These are phyloP conservation scores for Colletotrichum horii DNA, from an alignment of 2,329 filamentous ascomycete genomes.

Conservation along the genomic window DNA sequence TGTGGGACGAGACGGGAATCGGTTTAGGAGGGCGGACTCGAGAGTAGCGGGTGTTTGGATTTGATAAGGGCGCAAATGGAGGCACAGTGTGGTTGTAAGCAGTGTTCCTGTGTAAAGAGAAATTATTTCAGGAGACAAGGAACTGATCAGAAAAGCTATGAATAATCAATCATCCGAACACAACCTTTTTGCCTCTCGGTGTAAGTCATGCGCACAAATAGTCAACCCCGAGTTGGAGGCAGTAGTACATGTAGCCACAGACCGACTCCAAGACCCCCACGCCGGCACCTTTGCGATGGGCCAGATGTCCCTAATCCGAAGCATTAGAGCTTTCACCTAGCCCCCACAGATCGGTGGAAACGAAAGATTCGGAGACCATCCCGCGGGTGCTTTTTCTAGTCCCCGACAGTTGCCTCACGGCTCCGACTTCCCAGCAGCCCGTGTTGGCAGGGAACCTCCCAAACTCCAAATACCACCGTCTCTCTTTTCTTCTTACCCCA, in stretches of 20 bases:
- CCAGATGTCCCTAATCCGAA: not conserved
- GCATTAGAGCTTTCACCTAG: not conserved
- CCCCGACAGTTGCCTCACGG: not conserved
- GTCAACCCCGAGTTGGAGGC: not conserved
- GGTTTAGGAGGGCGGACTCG: not conserved
- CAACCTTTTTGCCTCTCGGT: not conserved
- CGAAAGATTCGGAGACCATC: not conserved
- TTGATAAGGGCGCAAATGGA: not conserved
- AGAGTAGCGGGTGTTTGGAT: not conserved
- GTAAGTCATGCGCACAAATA: not conserved
- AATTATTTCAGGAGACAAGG: not conserved
- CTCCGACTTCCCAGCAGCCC: not conserved
- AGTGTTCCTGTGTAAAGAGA: not conserved
- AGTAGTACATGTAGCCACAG: not conserved
- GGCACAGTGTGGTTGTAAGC: not conserved
- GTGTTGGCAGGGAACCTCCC: not conserved
- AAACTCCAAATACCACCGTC: not conserved
- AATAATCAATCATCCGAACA: slow-evolving; percentile 2
- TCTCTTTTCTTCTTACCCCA: not conserved
- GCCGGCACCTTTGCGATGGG: not conserved
- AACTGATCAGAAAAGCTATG: not conserved
- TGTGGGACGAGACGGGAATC: not conserved
- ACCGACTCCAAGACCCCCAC: slow-evolving; percentile 10
- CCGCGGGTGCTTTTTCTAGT: not conserved
- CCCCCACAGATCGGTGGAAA: slow-evolving; percentile 13